Evolutionary conservation across 768 basidiomycete species (phyloP).

Genomic region (Agaricus subrufescens): DNA sequence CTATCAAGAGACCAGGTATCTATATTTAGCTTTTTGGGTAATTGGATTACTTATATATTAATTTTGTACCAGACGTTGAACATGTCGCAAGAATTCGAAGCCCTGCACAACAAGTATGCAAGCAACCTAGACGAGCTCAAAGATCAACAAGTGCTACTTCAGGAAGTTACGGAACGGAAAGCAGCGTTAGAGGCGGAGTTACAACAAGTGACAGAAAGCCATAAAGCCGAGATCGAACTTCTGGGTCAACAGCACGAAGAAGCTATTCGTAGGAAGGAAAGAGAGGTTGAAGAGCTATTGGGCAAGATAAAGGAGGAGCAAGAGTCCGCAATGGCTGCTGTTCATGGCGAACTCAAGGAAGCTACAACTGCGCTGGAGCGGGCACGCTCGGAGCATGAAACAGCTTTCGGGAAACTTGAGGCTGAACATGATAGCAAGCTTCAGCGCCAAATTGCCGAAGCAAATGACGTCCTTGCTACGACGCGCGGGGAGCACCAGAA

Average conservation of each 20-base stretch:
- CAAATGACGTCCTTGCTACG: constrained; percentile 40
- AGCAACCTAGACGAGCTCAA: constrained; percentile 6
- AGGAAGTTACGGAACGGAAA: constrained; percentile 55
- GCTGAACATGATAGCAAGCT: constrained; percentile 52
- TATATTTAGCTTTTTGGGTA: constrained; percentile 4
- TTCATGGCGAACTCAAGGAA: constrained; percentile 40
- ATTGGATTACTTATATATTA: not conserved
- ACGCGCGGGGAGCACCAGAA: constrained; percentile 53
- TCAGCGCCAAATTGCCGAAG: constrained; percentile 49
- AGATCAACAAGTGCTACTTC: constrained; percentile 46
- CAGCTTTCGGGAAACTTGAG: constrained; percentile 52
- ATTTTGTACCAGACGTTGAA: constrained; percentile 59
- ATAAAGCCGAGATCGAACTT: constrained; percentile 43
- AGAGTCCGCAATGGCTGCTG: constrained; percentile 27
- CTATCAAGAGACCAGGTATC: constrained; percentile 82
- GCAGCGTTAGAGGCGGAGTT: constrained; percentile 46
- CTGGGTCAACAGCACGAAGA: constrained; percentile 46
- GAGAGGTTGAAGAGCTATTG: constrained; percentile 2
- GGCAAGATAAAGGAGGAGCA: constrained; percentile 32
- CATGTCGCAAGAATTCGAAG: constrained; percentile 84
- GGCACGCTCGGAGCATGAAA: constrained; percentile 54
- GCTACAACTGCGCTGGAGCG: constrained; percentile 39
- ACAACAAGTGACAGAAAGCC: constrained; percentile 44
- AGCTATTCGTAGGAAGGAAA: constrained; percentile 28
- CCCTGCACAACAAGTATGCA: constrained; percentile 54